Evolutionary conservation across 805 yeast species (phyloP).

Genomic region (Candida michaelii): DNA sequence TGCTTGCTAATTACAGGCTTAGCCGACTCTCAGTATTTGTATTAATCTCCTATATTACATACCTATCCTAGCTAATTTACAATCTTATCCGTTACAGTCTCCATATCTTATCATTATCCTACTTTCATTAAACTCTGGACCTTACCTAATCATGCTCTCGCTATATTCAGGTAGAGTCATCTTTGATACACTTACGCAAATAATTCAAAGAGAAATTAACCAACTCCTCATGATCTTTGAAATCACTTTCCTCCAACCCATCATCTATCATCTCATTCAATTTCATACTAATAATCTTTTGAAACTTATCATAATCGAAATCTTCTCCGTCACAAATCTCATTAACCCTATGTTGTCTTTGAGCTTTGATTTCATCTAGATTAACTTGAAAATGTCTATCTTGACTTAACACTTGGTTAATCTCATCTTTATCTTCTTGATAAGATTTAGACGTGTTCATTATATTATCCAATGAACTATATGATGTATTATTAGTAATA

Average conservation of each 20-base stretch:
- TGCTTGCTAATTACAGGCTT: no score
- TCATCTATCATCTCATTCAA: slow-evolving; percentile 22
- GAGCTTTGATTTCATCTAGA: slow-evolving; percentile 22
- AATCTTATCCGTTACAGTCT: not conserved
- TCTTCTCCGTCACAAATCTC: slow-evolving; percentile 13
- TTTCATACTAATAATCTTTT: slow-evolving; percentile 20
- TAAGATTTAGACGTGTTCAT: slow-evolving; percentile 38
- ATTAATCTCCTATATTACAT: not conserved
- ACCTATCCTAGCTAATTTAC: no score
- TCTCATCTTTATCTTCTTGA: slow-evolving; percentile 44
- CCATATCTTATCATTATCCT: slow-evolving; percentile 5
- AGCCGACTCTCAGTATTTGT: no score
- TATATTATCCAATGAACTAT: slow-evolving; percentile 37
- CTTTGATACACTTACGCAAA: slow-evolving; percentile 32
- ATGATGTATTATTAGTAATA: slow-evolving; percentile 41
- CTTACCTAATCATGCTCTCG: no score
- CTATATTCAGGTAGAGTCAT: no score
- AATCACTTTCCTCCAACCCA: slow-evolving; percentile 10
- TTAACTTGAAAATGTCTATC: slow-evolving; percentile 28
- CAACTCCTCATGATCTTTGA: slow-evolving; percentile 21
- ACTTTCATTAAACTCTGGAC: no score
- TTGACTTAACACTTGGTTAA: slow-evolving; percentile 29
- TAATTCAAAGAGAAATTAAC: slow-evolving; percentile 25
- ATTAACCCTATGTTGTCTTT: not conserved
- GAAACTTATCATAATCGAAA: slow-evolving; percentile 29